Evolutionary conservation across 768 basidiomycete species (phyloP).

Genomic region (Amanita inopinata): DNA sequence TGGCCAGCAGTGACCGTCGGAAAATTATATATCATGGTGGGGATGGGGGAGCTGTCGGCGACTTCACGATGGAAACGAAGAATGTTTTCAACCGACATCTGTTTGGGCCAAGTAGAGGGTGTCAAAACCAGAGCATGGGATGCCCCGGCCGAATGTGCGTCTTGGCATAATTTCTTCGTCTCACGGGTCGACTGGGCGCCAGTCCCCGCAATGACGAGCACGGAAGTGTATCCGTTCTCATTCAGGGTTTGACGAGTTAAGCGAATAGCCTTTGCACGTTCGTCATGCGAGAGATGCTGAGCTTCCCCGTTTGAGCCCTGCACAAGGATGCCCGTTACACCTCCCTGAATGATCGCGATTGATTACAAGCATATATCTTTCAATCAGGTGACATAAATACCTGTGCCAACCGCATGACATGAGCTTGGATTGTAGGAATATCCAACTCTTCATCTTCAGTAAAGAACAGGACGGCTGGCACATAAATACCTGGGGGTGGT

Average conservation of each 20-base stretch:
- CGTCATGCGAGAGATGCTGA: slow-evolving; percentile 64
- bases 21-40: slow-evolving; percentile 81
- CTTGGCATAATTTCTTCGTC: slow-evolving; percentile 55
- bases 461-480: slow-evolving; percentile 72
- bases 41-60: slow-evolving; percentile 57
- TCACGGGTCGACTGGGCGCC: slow-evolving; percentile 75
- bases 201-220: slow-evolving; percentile 73
- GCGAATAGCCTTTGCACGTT: slow-evolving; percentile 52
- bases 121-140: slow-evolving; percentile 68
- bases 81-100: slow-evolving; percentile 55
- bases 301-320: slow-evolving; percentile 75
- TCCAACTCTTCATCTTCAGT: slow-evolving; percentile 65
- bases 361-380: slow-evolving; percentile 10
- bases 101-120: slow-evolving; percentile 59
- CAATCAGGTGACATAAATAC: slow-evolving; percentile 25
- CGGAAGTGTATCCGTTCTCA: slow-evolving; percentile 55
- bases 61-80: slow-evolving; percentile 66
- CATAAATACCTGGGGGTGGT: slow-evolving; percentile 64
- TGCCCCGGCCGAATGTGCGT: slow-evolving; percentile 79
- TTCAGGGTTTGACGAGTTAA: slow-evolving; percentile 66
- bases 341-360: slow-evolving; percentile 45
- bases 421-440: slow-evolving; percentile 51
- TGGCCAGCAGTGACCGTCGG: slow-evolving; percentile 73
- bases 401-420: slow-evolving; percentile 65
- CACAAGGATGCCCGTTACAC: slow-evolving; percentile 61